Conservation (phyloP, 139 green algal species). For the Desmodesmus armatus region DNA sequence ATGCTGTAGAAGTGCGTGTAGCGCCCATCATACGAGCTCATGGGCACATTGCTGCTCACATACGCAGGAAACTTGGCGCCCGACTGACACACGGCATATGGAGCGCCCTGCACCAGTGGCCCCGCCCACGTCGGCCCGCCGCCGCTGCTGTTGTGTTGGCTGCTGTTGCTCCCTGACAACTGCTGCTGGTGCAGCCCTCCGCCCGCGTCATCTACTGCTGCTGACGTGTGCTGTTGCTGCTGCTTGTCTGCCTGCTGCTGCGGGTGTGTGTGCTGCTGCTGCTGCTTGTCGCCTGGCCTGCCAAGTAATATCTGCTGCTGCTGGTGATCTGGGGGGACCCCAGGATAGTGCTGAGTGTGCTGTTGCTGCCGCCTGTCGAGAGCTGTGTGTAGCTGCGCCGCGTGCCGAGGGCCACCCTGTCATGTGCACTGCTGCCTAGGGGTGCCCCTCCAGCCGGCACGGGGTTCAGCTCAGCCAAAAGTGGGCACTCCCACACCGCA, state of each 20-base stretch:
- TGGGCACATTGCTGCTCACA: neutral
- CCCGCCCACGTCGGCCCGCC: neutral
- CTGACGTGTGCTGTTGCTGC: neutral
- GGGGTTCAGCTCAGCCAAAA: constrained; percentile 51
- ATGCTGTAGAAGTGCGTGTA: constrained; percentile 56
- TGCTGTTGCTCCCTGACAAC: no score
- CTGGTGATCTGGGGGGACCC: neutral
- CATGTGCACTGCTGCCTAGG: constrained; percentile 25
- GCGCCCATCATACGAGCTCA: constrained; percentile 33
- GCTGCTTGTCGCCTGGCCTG: neutral
- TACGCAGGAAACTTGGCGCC: neutral
- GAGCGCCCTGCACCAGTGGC: neutral
- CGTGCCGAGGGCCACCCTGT: neutral
- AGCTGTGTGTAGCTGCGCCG: neutral
- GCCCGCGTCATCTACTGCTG: constrained; percentile 11
- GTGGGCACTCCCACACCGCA: constrained; percentile 70
- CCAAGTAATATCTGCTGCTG: neutral
- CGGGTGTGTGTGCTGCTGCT: neutral
- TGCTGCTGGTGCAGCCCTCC: constrained; percentile 3
- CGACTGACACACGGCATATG: neutral
- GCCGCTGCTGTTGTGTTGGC: constrained; percentile 2
- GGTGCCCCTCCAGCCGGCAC: neutral
- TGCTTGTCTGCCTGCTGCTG: neutral
- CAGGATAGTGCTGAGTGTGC: no score
- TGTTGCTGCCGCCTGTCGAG: neutral